These are phyloP conservation scores for Elongisporangium anandrum DNA, from an alignment of 352 stramenopile species.

Conservation along the genomic window DNA sequence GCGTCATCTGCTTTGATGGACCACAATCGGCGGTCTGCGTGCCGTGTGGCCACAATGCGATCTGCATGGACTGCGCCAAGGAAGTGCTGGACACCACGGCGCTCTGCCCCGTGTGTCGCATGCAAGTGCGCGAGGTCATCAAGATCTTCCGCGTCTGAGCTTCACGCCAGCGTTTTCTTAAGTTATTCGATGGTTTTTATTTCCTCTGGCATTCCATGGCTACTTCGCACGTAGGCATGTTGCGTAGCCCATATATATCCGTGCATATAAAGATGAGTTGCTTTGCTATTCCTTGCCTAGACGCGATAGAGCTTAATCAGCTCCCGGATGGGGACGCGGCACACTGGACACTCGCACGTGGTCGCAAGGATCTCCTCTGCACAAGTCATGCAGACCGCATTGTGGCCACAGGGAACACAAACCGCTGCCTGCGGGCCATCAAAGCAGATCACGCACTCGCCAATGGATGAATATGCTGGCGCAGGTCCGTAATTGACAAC, in stretches of 20 bases:
- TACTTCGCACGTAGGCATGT: not conserved
- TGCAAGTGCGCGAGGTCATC: conserved; percentile 70
- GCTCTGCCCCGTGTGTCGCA: conserved; percentile 73
- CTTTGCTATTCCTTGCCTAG: conserved; percentile 18
- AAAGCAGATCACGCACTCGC: conserved; percentile 79
- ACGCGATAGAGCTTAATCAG: conserved; percentile 80
- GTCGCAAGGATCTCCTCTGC: conserved; percentile 60
- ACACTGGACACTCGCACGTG: conserved; percentile 67
- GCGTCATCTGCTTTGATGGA: conserved; percentile 82
- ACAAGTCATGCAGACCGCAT: conserved; percentile 77
- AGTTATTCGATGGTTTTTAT: conserved; percentile 5
- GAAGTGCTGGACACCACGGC: conserved; percentile 59
- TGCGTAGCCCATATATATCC: conserved; percentile 2
- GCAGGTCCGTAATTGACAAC: conserved; percentile 31
- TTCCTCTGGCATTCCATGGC: not conserved
- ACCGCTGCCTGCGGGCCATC: conserved; percentile 67
- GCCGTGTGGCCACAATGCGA: conserved; percentile 83
- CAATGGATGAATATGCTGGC: conserved; percentile 38
- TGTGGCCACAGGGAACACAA: conserved; percentile 81
- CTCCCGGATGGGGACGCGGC: conserved; percentile 56
- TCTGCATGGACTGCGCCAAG: conserved; percentile 76
- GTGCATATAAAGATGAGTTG: not conserved
- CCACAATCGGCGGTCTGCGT: conserved; percentile 74
- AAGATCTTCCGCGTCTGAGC: conserved; percentile 67
- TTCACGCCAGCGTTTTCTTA: not conserved